Evolutionary conservation across 305 asterid species (phyloP).

Genomic region (Caryopteris hybrid): DNA sequence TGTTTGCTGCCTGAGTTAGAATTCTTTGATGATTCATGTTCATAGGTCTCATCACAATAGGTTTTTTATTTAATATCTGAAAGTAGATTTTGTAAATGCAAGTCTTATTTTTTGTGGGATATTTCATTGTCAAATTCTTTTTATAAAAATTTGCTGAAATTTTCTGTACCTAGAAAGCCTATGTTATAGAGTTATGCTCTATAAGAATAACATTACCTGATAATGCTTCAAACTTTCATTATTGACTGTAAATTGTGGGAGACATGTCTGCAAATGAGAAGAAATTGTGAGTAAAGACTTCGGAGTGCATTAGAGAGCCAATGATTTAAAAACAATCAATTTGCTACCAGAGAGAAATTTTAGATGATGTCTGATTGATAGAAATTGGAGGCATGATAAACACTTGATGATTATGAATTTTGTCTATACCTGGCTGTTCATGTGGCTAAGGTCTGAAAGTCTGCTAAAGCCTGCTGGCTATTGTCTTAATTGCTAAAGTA

Average conservation of each 20-base stretch:
- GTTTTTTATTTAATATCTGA: neutral
- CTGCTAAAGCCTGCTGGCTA: neutral
- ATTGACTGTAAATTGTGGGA: neutral
- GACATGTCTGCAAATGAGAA: neutral
- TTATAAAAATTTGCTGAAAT: neutral
- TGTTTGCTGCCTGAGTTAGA: slow-evolving; percentile 7
- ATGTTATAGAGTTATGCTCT: neutral
- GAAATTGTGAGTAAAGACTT: neutral
- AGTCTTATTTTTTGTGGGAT: neutral
- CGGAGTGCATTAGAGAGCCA: neutral
- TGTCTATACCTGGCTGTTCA: neutral
- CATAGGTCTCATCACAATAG: neutral
- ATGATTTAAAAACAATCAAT: neutral
- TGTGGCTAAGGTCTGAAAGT: slow-evolving; percentile 1
- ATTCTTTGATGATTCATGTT: neutral
- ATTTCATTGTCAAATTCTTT: neutral
- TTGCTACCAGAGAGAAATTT: neutral
- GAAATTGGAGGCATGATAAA: neutral
- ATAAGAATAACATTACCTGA: neutral
- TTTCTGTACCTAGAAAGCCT: neutral
- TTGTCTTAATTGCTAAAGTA: slow-evolving; percentile 15
- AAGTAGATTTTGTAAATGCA: neutral
- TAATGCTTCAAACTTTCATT: neutral
- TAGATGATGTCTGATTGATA: neutral
- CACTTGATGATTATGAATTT: neutral